These are phyloP conservation scores for Primulina huaijiensis DNA, from an alignment of 257 asterid genomes.

Conservation along the genomic window DNA sequence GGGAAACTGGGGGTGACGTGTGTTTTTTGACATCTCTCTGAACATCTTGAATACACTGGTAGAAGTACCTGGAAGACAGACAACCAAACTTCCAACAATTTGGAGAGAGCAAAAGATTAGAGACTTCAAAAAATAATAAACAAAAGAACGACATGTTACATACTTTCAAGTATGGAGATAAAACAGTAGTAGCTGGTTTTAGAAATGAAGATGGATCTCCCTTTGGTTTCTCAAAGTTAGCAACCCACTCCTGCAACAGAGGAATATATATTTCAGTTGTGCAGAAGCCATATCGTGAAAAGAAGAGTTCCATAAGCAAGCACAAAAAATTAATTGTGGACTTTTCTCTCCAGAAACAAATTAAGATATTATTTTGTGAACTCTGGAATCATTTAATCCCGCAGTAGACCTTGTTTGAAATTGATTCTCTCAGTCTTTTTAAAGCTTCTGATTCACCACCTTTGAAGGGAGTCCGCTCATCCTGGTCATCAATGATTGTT, in stretches of 20 bases:
- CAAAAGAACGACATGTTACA: constrained; percentile 21
- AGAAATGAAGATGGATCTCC: constrained; percentile 89
- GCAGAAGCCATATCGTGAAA: neutral
- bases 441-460: constrained; percentile 98
- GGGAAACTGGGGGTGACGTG: constrained; percentile 98
- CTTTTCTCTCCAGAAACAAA: no score
- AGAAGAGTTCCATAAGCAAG: no score
- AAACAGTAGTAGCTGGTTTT: constrained; percentile 87
- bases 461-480: constrained; percentile 63
- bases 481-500: constrained; percentile 42
- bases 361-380: neutral
- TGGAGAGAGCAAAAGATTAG: constrained; percentile 35
- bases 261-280: constrained; percentile 21
- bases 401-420: constrained; percentile 60
- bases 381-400: neutral
- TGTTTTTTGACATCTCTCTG: constrained; percentile 59
- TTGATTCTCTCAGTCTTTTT: constrained; percentile 65
- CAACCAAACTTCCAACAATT: constrained; percentile 85
- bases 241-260: constrained; percentile 73
- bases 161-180: constrained; percentile 93
- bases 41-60: constrained; percentile 82
- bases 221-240: constrained; percentile 95
- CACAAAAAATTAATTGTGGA: no score
- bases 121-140: constrained; percentile 17
- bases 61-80: constrained; percentile 90